Percentiles rank a stretch among this genome's conserved stretches.
phyloP scores from a whole-genome alignment of 1,139 yeast species.

The Sugiyamaella grinbergsii region DNA sequence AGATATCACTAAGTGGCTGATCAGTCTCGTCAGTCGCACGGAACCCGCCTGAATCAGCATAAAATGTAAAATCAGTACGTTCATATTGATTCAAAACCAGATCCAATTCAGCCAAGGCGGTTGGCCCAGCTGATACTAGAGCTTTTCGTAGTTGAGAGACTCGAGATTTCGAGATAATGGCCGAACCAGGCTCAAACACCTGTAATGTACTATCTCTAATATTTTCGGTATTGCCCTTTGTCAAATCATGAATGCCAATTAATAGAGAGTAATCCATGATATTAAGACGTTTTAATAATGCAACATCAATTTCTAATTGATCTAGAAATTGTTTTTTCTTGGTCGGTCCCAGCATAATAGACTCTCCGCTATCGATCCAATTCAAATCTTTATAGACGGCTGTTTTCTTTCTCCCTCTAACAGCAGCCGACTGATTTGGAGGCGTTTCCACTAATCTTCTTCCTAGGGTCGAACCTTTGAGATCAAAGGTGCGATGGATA shows the following conservation, averaged over 20 bases:
- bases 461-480: constrained; percentile 93
- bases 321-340: constrained; percentile 60
- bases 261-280: constrained; percentile 95
- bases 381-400: constrained; percentile 78
- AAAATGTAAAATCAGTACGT: constrained; percentile 54
- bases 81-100: constrained; percentile 38
- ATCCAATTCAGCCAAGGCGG: constrained; percentile 41
- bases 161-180: constrained; percentile 35
- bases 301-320: constrained; percentile 77
- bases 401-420: constrained; percentile 31
- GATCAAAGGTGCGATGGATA: constrained; percentile 81
- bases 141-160: constrained; percentile 44
- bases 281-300: constrained; percentile 67
- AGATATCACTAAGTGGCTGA: constrained; percentile 67
- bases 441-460: constrained; percentile 48
- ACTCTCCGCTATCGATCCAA: constrained; percentile 70
- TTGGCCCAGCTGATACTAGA: constrained; percentile 44
- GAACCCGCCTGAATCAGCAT: constrained; percentile 85
- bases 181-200: constrained; percentile 43
- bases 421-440: constrained; percentile 4
- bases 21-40: constrained; percentile 69
- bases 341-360: constrained; percentile 70
- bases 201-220: constrained; percentile 44
- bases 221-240: constrained; percentile 54
- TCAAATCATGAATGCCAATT: constrained; percentile 81